Conservation (phyloP, 2,329 filamentous ascomycete genomes). For the Claviceps sp. region DNA sequence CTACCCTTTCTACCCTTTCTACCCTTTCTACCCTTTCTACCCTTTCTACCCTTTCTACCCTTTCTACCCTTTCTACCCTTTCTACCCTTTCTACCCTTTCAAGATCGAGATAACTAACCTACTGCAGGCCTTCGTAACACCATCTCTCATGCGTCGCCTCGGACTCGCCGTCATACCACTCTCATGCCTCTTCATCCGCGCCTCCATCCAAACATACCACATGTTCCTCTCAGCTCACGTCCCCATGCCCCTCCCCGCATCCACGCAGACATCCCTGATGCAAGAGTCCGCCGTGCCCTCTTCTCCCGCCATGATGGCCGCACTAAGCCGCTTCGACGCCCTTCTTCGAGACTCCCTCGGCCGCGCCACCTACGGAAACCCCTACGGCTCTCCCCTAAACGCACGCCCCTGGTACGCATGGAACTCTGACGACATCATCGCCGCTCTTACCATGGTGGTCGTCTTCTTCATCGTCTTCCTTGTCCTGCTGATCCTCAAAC, state of each 20-base stretch:
- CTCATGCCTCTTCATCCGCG: constrained; percentile 88
- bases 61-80: not conserved
- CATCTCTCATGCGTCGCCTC: constrained; percentile 77
- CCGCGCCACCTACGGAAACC: constrained; percentile 53
- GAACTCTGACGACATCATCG: constrained; percentile 60
- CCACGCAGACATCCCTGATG: constrained; percentile 50
- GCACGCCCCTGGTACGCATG: constrained; percentile 37
- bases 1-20: too few species aligned
- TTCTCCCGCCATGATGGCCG: constrained; percentile 63
- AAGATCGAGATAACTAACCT: not conserved
- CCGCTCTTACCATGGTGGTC: constrained; percentile 66
- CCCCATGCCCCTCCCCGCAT: constrained; percentile 55
- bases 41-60: too few species aligned
- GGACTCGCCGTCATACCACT: constrained; percentile 86
- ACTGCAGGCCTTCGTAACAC: constrained; percentile 67
- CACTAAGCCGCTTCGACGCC: constrained; percentile 65
- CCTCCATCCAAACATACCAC: constrained; percentile 90
- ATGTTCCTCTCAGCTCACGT: constrained; percentile 91
- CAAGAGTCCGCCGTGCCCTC: constrained; percentile 49
- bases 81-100: not conserved
- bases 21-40: too few species aligned
- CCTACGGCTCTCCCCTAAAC: constrained; percentile 26
- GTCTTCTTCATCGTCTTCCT: constrained; percentile 79
- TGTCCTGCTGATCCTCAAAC: constrained; percentile 69
- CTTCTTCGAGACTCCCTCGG: constrained; percentile 65